These are phyloP conservation scores for Quercus cerris DNA, from an alignment of 306 rosid species.

Conservation along the genomic window DNA sequence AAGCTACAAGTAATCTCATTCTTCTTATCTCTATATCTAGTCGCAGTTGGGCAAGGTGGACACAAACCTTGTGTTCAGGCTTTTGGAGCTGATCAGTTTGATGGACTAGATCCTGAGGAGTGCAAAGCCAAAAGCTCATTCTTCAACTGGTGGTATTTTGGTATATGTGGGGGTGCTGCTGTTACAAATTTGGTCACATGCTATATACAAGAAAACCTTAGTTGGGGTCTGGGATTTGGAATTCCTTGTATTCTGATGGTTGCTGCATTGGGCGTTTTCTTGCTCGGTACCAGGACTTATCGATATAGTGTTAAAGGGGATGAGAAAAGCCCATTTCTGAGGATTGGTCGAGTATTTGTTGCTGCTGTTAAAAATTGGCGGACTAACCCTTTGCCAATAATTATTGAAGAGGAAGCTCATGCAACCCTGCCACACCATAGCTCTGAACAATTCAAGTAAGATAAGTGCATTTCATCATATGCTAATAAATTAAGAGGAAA, in stretches of 20 bases:
- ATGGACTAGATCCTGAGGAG: not conserved
- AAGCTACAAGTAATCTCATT: constrained; percentile 41
- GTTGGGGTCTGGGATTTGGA: constrained; percentile 43
- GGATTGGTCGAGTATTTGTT: not conserved
- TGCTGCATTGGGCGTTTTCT: constrained; percentile 44
- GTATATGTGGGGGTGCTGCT: no score
- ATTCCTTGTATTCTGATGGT: constrained; percentile 49
- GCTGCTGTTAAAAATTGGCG: constrained; percentile 34
- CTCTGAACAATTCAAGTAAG: constrained; percentile 18
- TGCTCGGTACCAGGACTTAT: constrained; percentile 38
- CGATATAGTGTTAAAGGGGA: no score
- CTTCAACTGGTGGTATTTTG: no score
- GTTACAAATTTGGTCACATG: no score
- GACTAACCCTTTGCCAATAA: not conserved
- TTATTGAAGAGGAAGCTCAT: constrained; percentile 11
- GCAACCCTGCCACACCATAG: not conserved
- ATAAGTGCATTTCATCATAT: not conserved
- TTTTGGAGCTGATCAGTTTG: constrained; percentile 79
- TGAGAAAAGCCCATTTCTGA: no score
- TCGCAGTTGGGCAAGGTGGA: constrained; percentile 66
- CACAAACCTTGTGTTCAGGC: constrained; percentile 87
- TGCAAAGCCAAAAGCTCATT: no score
- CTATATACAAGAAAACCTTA: no score
- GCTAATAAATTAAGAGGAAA: not conserved
- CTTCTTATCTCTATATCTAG: constrained; percentile 57